These are phyloP conservation scores for Penicillium macrosclerotiorum DNA, from an alignment of 495 filamentous ascomycete genomes.

Conservation along the genomic window DNA sequence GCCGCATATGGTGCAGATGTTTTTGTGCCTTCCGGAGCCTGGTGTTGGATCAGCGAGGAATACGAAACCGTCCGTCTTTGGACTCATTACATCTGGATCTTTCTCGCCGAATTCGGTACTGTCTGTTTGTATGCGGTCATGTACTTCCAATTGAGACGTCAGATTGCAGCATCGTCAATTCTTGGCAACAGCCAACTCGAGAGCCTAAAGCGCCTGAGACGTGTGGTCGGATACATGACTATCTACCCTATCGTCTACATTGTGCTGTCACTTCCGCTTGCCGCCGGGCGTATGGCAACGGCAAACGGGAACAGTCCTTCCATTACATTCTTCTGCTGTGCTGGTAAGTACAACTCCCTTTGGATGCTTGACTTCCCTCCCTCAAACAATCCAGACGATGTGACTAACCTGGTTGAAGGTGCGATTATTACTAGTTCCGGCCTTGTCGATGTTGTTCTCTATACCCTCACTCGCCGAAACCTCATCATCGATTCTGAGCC, in stretches of 20 bases:
- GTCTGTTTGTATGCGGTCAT: constrained; percentile 63
- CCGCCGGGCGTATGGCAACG: constrained; percentile 63
- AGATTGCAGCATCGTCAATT: constrained; percentile 41
- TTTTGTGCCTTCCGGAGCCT: constrained; percentile 60
- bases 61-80: constrained; percentile 63
- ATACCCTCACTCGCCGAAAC: constrained; percentile 62
- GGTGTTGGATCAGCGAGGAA: constrained; percentile 69
- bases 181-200: constrained; percentile 37
- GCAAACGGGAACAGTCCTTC: constrained; percentile 55
- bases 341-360: constrained; percentile 32
- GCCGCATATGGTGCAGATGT: constrained; percentile 54
- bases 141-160: constrained; percentile 56
- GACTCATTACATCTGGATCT: constrained; percentile 80
- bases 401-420: constrained; percentile 26
- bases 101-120: constrained; percentile 64
- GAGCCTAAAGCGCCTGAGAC: constrained; percentile 39
- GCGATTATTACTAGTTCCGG: constrained; percentile 71
- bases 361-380: no score
- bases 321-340: constrained; percentile 61
- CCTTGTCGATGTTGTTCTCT: constrained; percentile 70
- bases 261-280: constrained; percentile 68
- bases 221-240: constrained; percentile 65
- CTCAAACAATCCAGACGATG: neutral
- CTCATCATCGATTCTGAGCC: constrained; percentile 45
- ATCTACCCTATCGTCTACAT: constrained; percentile 75